Conservation (phyloP, 306 rosid genomes). For the Cucurbita maxima region DNA sequence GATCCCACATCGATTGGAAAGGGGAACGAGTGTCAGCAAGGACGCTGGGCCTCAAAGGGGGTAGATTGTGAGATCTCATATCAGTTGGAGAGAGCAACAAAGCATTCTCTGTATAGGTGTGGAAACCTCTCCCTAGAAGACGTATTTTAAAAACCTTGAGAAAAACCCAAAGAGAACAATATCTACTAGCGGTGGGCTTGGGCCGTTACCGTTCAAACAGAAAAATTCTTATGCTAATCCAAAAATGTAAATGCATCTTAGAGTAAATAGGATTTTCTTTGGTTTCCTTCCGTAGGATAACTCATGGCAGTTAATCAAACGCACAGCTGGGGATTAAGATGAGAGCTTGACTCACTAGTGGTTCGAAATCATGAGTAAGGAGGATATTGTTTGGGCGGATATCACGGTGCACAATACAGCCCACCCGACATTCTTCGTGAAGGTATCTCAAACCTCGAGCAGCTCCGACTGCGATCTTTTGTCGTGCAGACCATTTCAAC, state of each 20-base stretch:
- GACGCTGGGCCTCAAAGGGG: too few species aligned
- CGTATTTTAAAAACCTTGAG: too few species aligned
- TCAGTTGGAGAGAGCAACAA: too few species aligned
- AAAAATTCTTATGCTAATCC: not conserved
- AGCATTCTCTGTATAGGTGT: too few species aligned
- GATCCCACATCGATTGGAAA: too few species aligned
- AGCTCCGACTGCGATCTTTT: constrained; percentile 80
- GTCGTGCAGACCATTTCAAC: constrained; percentile 72
- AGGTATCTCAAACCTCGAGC: constrained; percentile 97
- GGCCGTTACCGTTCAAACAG: not conserved
- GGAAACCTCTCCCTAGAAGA: too few species aligned
- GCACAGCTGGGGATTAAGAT: not conserved
- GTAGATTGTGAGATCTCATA: too few species aligned
- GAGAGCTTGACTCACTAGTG: constrained; percentile 46
- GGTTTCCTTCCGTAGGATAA: not conserved
- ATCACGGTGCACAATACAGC: constrained; percentile 97
- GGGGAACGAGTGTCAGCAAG: too few species aligned
- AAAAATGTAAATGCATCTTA: not conserved
- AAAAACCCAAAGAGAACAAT: too few species aligned
- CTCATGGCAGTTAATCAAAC: not conserved
- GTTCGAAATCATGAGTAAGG: constrained; percentile 94
- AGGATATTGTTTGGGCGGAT: constrained; percentile 92
- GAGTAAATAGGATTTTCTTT: not conserved
- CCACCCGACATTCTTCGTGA: constrained; percentile 98
- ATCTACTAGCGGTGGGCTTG: too few species aligned